Conservation (phyloP, 768 basidiomycete genomes). For the Suillus occidentalis region DNA sequence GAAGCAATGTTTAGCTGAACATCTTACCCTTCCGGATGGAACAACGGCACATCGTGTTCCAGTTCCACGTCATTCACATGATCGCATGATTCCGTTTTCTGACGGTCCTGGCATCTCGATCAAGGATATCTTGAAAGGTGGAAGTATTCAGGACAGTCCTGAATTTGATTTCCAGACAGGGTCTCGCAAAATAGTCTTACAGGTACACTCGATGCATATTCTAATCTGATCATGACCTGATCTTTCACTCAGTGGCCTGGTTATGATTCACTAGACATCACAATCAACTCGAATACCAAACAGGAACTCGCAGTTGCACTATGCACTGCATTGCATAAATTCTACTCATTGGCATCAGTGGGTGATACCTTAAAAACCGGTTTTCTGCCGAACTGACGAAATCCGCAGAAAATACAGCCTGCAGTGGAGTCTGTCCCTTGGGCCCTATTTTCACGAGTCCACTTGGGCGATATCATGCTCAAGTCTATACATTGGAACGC, state of each 20-base stretch:
- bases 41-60: constrained; percentile 15
- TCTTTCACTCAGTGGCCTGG: constrained; percentile 23
- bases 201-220: neutral
- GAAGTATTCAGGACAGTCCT: constrained; percentile 10
- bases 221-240: neutral
- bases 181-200: neutral
- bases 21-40: neutral
- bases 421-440: constrained; percentile 16
- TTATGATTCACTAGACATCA: constrained; percentile 8
- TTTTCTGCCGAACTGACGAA: neutral
- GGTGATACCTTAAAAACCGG: neutral
- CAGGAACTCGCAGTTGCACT: constrained; percentile 9
- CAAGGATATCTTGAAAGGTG: constrained; percentile 15
- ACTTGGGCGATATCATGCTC: constrained; percentile 20
- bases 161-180: neutral
- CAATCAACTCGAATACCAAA: constrained; percentile 15
- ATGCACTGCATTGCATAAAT: neutral
- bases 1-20: neutral
- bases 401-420: neutral
- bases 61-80: constrained; percentile 8
- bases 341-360: neutral
- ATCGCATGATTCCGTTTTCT: constrained; percentile 20
- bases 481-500: constrained; percentile 23
- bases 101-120: constrained; percentile 20
- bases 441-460: constrained; percentile 15